Conservation (phyloP, 495 filamentous ascomycete genomes). For the Trichoderma erinaceum region DNA sequence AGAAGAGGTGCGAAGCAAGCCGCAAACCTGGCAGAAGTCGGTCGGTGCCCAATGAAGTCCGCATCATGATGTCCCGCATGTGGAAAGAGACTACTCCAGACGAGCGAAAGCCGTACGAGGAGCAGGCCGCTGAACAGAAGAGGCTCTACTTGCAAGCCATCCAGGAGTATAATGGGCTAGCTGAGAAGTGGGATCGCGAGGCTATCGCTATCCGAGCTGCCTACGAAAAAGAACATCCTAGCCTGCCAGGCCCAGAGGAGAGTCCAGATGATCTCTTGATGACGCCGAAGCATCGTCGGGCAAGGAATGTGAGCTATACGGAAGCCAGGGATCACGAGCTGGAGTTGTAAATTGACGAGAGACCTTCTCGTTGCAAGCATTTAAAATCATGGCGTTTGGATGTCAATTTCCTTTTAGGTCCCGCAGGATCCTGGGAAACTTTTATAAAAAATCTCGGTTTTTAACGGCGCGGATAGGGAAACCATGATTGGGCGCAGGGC, state of each 20-base stretch:
- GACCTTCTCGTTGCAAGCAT: not conserved
- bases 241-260: constrained; percentile 17
- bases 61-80: constrained; percentile 74
- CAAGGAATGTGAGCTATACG: constrained; percentile 33
- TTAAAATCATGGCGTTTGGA: constrained; percentile 3
- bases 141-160: constrained; percentile 51
- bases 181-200: constrained; percentile 63
- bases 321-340: constrained; percentile 31
- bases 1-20: constrained; percentile 62
- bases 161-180: constrained; percentile 50
- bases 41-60: constrained; percentile 71
- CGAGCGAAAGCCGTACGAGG: constrained; percentile 66
- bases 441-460: not conserved
- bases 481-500: not conserved
- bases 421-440: not conserved
- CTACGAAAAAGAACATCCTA: constrained; percentile 59
- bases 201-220: constrained; percentile 52
- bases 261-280: constrained; percentile 2
- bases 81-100: constrained; percentile 72
- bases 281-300: constrained; percentile 19
- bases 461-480: not conserved
- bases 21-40: constrained; percentile 58
- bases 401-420: not conserved
- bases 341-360: constrained; percentile 10
- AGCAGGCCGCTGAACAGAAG: constrained; percentile 62